Evolutionary conservation across 2,329 filamentous ascomycete species (phyloP).

Genomic region (Sporothrix brunneoviolacea): DNA sequence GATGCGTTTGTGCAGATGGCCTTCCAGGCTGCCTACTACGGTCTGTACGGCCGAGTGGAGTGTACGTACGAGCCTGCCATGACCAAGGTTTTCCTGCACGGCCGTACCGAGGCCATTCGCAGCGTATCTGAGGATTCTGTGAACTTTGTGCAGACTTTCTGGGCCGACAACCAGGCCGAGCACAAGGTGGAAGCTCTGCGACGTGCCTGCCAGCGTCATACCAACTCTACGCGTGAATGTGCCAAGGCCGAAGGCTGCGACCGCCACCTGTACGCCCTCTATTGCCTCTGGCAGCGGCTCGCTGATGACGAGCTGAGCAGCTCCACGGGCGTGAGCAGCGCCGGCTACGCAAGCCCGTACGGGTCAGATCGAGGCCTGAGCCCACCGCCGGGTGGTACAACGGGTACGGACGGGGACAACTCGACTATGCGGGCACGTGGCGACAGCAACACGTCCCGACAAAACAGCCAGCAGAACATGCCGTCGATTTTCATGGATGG

Average conservation of each 20-base stretch:
- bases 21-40: constrained; percentile 96
- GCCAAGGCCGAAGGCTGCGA: constrained; percentile 88
- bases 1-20: constrained; percentile 99
- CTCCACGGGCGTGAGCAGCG: constrained; percentile 30
- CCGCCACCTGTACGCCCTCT: constrained; percentile 86
- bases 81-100: constrained; percentile 92
- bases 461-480: constrained; percentile 31
- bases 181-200: constrained; percentile 81
- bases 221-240: constrained; percentile 71
- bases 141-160: constrained; percentile 90
- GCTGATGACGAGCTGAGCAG: constrained; percentile 64
- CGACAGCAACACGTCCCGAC: constrained; percentile 20
- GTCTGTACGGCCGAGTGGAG: constrained; percentile 86
- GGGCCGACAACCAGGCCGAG: constrained; percentile 78
- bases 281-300: constrained; percentile 88
- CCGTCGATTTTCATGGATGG: constrained; percentile 79
- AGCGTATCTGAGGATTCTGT: constrained; percentile 76
- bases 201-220: constrained; percentile 78
- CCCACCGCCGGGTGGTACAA: constrained; percentile 31
- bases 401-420: constrained; percentile 2
- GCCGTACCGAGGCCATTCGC: constrained; percentile 87
- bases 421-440: constrained; percentile 11
- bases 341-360: constrained; percentile 4
- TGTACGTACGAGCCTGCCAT: constrained; percentile 97
- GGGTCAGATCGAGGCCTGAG: constrained; percentile 54